These are phyloP conservation scores for Durio zibethinus DNA, from an alignment of 345 rosid genomes.

Conservation along the genomic window DNA sequence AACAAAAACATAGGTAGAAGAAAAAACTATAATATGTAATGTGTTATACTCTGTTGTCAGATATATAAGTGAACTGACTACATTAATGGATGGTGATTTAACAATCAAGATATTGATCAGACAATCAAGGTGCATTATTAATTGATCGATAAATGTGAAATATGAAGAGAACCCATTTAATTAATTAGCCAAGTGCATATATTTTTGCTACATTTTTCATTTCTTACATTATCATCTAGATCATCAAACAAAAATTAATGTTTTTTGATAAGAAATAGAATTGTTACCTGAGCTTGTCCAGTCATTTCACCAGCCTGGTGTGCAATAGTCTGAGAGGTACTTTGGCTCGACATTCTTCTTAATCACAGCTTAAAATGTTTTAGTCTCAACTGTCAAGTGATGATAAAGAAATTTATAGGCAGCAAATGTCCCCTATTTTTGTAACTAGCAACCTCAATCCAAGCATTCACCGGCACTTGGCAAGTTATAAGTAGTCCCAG, in stretches of 20 bases:
- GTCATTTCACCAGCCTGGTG: background rate
- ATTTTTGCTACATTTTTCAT: too few species aligned
- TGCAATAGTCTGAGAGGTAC: background rate
- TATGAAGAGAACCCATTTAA: too few species aligned
- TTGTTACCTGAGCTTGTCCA: background rate
- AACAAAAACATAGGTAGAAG: too few species aligned
- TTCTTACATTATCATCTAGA: background rate
- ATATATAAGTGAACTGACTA: too few species aligned
- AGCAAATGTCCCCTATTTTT: background rate
- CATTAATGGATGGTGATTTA: too few species aligned
- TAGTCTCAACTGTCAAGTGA: background rate
- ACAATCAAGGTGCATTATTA: too few species aligned
- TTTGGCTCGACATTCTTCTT: background rate
- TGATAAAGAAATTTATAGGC: background rate
- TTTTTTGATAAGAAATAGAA: background rate
- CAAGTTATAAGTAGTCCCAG: background rate
- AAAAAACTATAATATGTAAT: too few species aligned
- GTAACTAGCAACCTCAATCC: background rate
- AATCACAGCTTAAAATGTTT: background rate
- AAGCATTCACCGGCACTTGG: background rate
- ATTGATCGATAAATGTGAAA: too few species aligned
- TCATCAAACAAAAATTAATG: too few species aligned
- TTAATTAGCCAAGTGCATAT: too few species aligned
- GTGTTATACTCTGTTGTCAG: too few species aligned
- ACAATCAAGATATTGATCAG: too few species aligned